Conservation (phyloP, 805 yeast species). For the Jamesozyma jinghongensis region DNA sequence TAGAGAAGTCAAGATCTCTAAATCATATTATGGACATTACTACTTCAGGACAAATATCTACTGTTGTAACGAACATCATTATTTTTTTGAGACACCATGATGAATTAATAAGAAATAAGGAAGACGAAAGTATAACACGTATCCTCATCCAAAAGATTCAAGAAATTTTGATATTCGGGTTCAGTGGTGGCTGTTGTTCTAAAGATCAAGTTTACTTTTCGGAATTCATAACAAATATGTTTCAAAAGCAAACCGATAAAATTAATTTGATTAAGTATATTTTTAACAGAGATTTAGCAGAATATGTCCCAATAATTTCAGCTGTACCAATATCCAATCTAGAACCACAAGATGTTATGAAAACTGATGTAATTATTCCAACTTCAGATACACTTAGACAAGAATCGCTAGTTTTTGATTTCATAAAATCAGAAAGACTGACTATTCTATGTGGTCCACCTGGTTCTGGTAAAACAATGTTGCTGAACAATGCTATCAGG, state of each 20-base stretch:
- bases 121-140: not conserved
- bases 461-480: conserved; percentile 96
- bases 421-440: conserved; percentile 49
- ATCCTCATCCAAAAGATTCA: conserved; percentile 1
- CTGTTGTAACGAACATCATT: not conserved
- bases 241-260: not conserved
- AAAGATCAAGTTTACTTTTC: conserved; percentile 27
- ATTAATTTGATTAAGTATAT: conserved; percentile 7
- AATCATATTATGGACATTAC: conserved; percentile 7
- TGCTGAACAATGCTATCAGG: conserved; percentile 59
- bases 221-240: not conserved
- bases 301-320: conserved; percentile 37
- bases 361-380: conserved; percentile 61
- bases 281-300: conserved; percentile 36
- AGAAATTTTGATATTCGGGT: conserved; percentile 18
- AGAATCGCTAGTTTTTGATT: conserved; percentile 48
- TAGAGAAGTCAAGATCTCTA: not conserved
- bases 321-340: conserved; percentile 37
- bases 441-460: conserved; percentile 89
- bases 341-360: conserved; percentile 49
- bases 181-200: conserved; percentile 33
- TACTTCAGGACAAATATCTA: not conserved
- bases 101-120: not conserved
- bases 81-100: not conserved
- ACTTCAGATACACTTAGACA: conserved; percentile 71